phyloP scores from a whole-genome alignment of 163 green algal genomes.

The Trebouxia gelatinosa region DNA sequence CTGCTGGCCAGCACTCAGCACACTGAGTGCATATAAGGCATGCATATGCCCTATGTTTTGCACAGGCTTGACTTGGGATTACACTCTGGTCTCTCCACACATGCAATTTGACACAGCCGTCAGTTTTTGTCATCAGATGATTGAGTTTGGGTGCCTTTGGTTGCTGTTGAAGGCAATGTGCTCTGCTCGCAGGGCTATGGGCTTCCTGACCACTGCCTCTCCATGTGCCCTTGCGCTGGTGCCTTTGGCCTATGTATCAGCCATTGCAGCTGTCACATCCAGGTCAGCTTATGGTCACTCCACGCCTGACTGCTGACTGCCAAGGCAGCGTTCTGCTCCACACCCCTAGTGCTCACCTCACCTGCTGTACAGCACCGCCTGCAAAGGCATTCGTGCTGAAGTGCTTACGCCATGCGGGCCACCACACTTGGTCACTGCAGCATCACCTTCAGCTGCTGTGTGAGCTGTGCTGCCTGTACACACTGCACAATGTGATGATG shows the following conservation, averaged over 20 bases:
- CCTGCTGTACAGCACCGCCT: not conserved
- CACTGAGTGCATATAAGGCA: too few relatives aligned
- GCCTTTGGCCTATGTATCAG: conserved; percentile 93
- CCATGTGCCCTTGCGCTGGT: conserved; percentile 93
- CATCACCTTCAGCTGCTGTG: not conserved
- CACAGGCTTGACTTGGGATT: too few relatives aligned
- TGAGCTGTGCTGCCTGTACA: not conserved
- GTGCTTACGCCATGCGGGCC: not conserved
- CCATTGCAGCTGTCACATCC: conserved; percentile 77
- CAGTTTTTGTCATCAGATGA: too few relatives aligned
- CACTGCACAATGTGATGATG: not conserved
- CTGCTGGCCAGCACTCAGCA: too few relatives aligned
- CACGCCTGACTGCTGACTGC: too few relatives aligned
- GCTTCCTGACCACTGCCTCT: conserved; percentile 88
- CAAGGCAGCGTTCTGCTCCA: too few relatives aligned
- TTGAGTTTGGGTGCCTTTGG: too few relatives aligned
- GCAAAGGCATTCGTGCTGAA: not conserved
- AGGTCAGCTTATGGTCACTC: conserved; percentile 42
- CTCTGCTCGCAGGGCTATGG: too few relatives aligned
- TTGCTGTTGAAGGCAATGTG: too few relatives aligned
- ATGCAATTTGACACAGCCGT: too few relatives aligned
- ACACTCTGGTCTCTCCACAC: too few relatives aligned
- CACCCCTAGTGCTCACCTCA: not conserved
- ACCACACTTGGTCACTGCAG: not conserved
- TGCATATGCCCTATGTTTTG: too few relatives aligned